Evolutionary conservation across 768 basidiomycete genomes (phyloP), one percentile per base, ranked within the genome.

Genomic region (Amanita muscaria): DNA sequence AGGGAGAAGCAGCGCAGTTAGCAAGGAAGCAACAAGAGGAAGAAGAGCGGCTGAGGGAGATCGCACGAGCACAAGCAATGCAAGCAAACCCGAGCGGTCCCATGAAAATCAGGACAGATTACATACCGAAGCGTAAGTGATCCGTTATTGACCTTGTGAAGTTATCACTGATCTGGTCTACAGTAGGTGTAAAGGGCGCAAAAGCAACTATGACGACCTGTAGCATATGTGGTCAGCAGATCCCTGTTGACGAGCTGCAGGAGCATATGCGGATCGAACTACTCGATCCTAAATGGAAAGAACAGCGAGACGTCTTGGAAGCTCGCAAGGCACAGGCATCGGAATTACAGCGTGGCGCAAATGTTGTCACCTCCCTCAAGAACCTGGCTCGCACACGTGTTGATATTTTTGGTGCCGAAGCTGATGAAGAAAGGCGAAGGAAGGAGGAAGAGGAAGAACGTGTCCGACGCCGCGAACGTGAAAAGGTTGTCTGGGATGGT

Each of bases 231-330:
- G 84, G 87, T n/a, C 93, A 98, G 61, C 85, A 91, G 63, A 88
- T 99, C 29, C 84, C 96, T 21, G 84, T 93, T 55, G 88, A 96
- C 64, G 94, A 98, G 60, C 69, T 98, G 35, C 80, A 94, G 53
- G 93, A 98, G 60, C 96, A 98, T 62, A 92, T 97, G 80, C 88
- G 96, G 54, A 98, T 98, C 59, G 96, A 99, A 60, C 64, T 97
- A 49, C 76, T 99, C 53, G 96, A 99, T 65, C 96, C 96, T 32
- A 81, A 84, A 61, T 99, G 94, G 93, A 97, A 97, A 63, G 90
- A 92, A 51, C 90, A 94, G 60, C 86, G 94, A 51, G 85, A 91
- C 56, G 75, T 67, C 9, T 66, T 93, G 55, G 96, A 99, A 60
- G 77, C 83, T 25, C 86, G 93, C 60, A 89, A 90, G 59, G 85